These are phyloP conservation scores for Parafenestella ontariensis DNA, from an alignment of 2,329 filamentous ascomycete species.

Conservation along the genomic window DNA sequence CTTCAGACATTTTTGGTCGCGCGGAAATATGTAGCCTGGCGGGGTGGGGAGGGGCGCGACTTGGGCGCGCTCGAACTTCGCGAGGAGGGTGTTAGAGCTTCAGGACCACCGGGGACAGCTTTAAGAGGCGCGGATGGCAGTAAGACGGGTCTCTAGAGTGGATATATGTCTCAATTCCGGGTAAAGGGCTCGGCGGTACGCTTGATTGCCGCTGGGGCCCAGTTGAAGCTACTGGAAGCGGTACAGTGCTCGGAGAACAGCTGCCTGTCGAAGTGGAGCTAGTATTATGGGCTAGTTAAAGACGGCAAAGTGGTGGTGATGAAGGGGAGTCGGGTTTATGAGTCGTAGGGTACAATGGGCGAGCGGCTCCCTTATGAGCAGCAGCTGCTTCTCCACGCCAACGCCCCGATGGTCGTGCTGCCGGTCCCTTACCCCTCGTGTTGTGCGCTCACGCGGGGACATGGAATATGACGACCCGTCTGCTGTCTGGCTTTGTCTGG, in stretches of 20 bases:
- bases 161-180: constrained; percentile 43
- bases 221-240: constrained; percentile 29
- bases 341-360: constrained; percentile 12
- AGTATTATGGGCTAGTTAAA: constrained; percentile 4
- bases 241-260: constrained; percentile 33
- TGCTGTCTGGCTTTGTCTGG: constrained; percentile 36
- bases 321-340: not conserved
- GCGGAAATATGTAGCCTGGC: constrained; percentile 11
- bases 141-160: constrained; percentile 12
- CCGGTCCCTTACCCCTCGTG: constrained; percentile 33
- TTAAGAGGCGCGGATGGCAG: constrained; percentile 8
- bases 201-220: constrained; percentile 37
- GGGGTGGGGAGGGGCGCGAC: constrained; percentile 9
- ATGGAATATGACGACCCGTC: constrained; percentile 42
- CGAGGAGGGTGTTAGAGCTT: constrained; percentile 5
- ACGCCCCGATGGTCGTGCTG: constrained; percentile 15
- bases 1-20: constrained; percentile 54
- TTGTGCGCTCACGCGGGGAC: constrained; percentile 39
- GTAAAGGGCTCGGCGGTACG: constrained; percentile 46
- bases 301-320: not conserved
- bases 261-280: constrained; percentile 34
- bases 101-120: constrained; percentile 1
- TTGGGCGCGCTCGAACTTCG: constrained; percentile 14
- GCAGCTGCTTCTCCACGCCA: constrained; percentile 3
- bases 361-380: constrained; percentile 28